Percentiles rank a stretch among this genome's conserved stretches.
Conservation (phyloP, 768 basidiomycete genomes). For the Nidularia sp. region DNA sequence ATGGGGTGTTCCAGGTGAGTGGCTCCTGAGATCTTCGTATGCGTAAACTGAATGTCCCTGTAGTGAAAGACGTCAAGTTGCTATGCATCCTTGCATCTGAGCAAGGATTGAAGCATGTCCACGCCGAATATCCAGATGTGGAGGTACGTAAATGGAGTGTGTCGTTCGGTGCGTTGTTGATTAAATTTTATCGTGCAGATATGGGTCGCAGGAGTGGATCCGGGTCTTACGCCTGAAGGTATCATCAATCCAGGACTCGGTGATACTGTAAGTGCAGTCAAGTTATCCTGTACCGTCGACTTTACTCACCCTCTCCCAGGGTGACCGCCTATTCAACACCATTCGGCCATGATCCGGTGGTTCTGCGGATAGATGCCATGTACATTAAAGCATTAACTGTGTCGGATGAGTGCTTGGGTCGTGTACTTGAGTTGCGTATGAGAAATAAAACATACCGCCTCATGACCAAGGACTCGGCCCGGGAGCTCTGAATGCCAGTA, state of each 20-base stretch:
- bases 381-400: too few species aligned
- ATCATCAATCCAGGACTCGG: slow-evolving; percentile 89
- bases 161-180: background rate
- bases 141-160: slow-evolving; percentile 47
- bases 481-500: too few species aligned
- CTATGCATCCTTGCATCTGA: slow-evolving; percentile 78
- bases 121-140: slow-evolving; percentile 66
- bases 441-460: too few species aligned
- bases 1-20: slow-evolving; percentile 73
- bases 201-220: slow-evolving; percentile 82
- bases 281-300: background rate
- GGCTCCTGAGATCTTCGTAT: background rate
- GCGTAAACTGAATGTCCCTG: background rate
- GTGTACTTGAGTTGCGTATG: too few species aligned
- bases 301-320: slow-evolving; percentile 36
- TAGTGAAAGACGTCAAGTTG: slow-evolving; percentile 73
- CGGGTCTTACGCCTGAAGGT: slow-evolving; percentile 66
- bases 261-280: slow-evolving; percentile 64
- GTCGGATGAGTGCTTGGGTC: too few species aligned
- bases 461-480: too few species aligned
- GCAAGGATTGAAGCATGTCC: slow-evolving; percentile 66
- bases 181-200: slow-evolving; percentile 44
- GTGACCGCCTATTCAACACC: slow-evolving; percentile 84
- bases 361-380: background rate
- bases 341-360: slow-evolving; percentile 18